Base-by-base conservation (phyloP, 2,329 filamentous ascomycete genomes). In the Penicillium expansum region DNA sequence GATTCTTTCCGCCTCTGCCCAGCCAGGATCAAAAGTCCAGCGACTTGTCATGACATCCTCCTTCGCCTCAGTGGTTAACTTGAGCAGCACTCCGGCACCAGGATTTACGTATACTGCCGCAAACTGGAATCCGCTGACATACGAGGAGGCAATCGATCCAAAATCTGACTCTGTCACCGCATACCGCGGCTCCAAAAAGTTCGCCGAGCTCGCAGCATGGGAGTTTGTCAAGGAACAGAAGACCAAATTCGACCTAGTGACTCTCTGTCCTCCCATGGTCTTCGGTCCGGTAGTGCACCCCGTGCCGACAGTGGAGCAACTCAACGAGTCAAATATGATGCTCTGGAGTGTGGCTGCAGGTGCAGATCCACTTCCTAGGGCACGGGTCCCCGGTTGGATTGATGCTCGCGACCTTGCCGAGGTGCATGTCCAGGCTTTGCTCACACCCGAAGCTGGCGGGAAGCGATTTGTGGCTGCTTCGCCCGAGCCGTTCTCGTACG, bases 401-500 rank as follows among this genome's bases (percentile, higher is more conserved):
- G 79, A 82, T 57, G 79, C 78, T 0, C 66, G 79, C 5, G 79
- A 81, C 59, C 63, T 82, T 1, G 79, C 79, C 0, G 57, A 64
- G 13, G 78, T 76, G 0, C 80, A 81, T 60, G 73, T 79, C 1
- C 72, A 75, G 42, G 77, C 79, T 1, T 62, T 79, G 2, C 33
- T 80, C 13, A 65, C 62, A 3, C 67, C 67, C 0, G 72, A 73
- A 3, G 76, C 67, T 2, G 53, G 61, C 33, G 62, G 62, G 1
- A 64, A 76, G 59, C 64, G 80, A 42, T 82, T 74, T 56, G 68
- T 74, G 1, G 70, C 74, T 16, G 72, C 74, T 0, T 71, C 76
- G 0, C 72, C 76, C 0, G 76, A 82, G 59, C 68, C 70, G 5
- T 83, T 82, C 53, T 77, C 77, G 0, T 82, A 81, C 60, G 75